Conservation (phyloP, 2,329 filamentous ascomycete species). For the Fusarium sp. region DNA sequence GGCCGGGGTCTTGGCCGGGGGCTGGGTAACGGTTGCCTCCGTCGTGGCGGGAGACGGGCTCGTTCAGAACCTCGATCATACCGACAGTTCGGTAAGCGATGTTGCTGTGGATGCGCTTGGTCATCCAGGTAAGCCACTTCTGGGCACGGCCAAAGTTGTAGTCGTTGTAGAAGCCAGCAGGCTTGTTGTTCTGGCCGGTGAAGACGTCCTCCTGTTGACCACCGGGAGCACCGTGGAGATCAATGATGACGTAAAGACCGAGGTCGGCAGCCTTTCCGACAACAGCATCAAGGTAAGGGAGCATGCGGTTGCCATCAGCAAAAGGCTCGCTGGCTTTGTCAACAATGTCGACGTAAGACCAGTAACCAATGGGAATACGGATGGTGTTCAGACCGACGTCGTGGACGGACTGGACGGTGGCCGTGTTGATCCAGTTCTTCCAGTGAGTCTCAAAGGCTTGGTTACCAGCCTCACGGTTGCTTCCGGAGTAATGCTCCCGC, state of each 20-base stretch:
- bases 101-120: slow-evolving; percentile 27
- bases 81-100: slow-evolving; percentile 14
- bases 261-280: slow-evolving; percentile 27
- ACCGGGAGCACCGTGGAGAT: slow-evolving; percentile 30
- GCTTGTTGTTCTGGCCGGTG: slow-evolving; percentile 32
- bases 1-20: slow-evolving; percentile 20
- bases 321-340: slow-evolving; percentile 32
- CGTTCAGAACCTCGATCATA: slow-evolving; percentile 32
- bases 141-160: slow-evolving; percentile 33
- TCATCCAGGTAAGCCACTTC: slow-evolving; percentile 37
- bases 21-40: slow-evolving; percentile 23
- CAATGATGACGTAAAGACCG: slow-evolving; percentile 34
- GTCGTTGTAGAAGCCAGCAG: slow-evolving; percentile 30
- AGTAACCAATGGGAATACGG: slow-evolving; percentile 35
- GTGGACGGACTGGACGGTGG: slow-evolving; percentile 33
- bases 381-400: slow-evolving; percentile 36
- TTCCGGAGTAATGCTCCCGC: slow-evolving; percentile 23
- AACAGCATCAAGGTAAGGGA: slow-evolving; percentile 31
- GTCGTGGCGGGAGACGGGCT: slow-evolving; percentile 29
- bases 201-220: slow-evolving; percentile 35
- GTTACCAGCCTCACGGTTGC: slow-evolving; percentile 26
- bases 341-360: slow-evolving; percentile 30
- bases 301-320: slow-evolving; percentile 27
- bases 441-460: slow-evolving; percentile 26
- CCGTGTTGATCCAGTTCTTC: slow-evolving; percentile 32